Conservation (phyloP, 116 monocot genomes). For the Cymodocea nodosa region DNA sequence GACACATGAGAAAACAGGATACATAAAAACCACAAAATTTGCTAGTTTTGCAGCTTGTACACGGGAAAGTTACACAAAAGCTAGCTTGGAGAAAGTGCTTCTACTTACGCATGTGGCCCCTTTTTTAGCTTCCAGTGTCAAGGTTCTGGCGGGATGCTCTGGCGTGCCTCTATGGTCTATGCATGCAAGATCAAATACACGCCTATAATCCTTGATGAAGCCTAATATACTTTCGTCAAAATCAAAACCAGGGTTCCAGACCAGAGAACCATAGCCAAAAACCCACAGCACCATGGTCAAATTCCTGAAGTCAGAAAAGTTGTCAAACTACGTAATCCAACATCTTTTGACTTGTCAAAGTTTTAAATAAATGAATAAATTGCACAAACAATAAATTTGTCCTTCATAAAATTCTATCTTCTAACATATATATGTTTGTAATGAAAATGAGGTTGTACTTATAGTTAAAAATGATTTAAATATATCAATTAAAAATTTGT, state of each 20-base stretch:
- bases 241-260: slow-evolving; percentile 91
- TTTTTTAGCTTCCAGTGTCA: slow-evolving; percentile 68
- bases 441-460: no score
- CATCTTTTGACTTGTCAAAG: background rate
- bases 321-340: no score
- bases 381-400: no score
- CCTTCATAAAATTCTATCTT: no score
- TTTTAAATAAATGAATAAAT: no score
- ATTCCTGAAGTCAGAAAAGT: background rate
- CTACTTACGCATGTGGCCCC: slow-evolving; percentile 71
- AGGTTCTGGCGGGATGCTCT: slow-evolving; percentile 83
- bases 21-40: no score
- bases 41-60: no score
- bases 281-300: slow-evolving; percentile 82
- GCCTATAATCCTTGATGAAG: slow-evolving; percentile 72
- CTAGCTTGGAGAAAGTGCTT: background rate
- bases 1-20: no score
- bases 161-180: slow-evolving; percentile 97
- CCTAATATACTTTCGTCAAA: slow-evolving; percentile 80
- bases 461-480: no score
- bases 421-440: no score
- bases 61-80: no score
- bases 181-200: slow-evolving; percentile 91
- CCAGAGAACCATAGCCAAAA: slow-evolving; percentile 83
- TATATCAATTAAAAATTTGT: no score